Evolutionary conservation across 2,329 filamentous ascomycete species (phyloP), one percentile per base, ranked within the genome.

Genomic region (Colletotrichum sp.): DNA sequence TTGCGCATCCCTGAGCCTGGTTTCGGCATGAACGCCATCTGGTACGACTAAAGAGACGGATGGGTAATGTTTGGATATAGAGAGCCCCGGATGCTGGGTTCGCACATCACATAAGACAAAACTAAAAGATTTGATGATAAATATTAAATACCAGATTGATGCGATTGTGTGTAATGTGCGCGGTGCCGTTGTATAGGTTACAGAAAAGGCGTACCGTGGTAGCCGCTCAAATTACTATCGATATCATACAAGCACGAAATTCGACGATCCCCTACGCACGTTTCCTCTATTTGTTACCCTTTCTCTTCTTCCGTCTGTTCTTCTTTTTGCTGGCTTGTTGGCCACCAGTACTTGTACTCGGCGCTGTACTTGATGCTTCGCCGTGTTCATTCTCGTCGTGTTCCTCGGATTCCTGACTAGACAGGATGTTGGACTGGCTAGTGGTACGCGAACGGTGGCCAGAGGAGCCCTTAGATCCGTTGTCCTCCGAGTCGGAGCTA

Each of bases 21-120:
- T 2, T 98, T 98, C 83, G 95, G 95, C 3, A 98, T 98, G 95
- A 98, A 98, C 85, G 95, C 95, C n/a, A 96, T 98, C 78, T 98
- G 95, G 95, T 97, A 97, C 84, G 94, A 98, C 74, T 87, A 77
- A 57, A 18, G 15, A 26, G n/a, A 32, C 1, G 36, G 22, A 39
- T 32, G 18, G 32, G 16, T 30, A 32, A 63, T 36, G 9, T 22
- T 24, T 63, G 28, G 28, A 63, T 32, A 63, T 63, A 63, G 26
- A 62, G 26, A 52, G 44, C 44, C 44, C n/a, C 59, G n/a, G 30
- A 59, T 63, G 59, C 28, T 24, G n/a, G 28, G 44, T 52, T 52
- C 44, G 22, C n/a, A 52, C 44, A 5, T 52, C 59, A 36, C 16
- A 63, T n/a, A n/a, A 15, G 15, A 32, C 7, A 63, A 34, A 1